phyloP scores from a whole-genome alignment of 202 grass and related monocot species.

The Schoenoplectus tabernaemontani region DNA sequence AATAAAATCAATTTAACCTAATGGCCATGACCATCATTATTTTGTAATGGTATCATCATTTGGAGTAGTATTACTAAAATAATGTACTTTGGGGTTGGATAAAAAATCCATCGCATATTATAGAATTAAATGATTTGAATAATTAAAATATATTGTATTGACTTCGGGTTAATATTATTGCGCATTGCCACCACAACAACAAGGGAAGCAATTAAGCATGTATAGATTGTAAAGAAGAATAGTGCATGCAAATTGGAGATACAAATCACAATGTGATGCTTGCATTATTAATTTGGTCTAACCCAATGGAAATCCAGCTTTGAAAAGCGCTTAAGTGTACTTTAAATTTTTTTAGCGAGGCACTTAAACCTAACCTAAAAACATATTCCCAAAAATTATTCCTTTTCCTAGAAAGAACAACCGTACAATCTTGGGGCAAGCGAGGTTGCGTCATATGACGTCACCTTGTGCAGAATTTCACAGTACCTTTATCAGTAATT shows the following conservation, averaged over 20 bases:
- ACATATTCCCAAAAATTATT: slow-evolving; percentile 21
- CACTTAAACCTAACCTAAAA: neutral
- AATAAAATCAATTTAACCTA: neutral
- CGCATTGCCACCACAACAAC: neutral
- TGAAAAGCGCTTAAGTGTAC: neutral
- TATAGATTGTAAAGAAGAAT: neutral
- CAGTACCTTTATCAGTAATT: slow-evolving; percentile 3
- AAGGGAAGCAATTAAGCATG: neutral
- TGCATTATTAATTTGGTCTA: neutral
- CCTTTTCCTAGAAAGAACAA: slow-evolving; percentile 17
- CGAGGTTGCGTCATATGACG: neutral
- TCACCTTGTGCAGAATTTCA: slow-evolving; percentile 18
- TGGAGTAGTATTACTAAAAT: neutral
- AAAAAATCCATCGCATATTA: neutral
- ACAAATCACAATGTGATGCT: neutral
- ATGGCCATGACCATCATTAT: neutral
- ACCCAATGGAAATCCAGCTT: slow-evolving; percentile 5
- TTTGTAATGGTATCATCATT: neutral
- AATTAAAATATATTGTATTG: neutral
- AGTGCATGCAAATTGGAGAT: neutral
- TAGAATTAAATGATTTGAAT: neutral
- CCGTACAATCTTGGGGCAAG: neutral
- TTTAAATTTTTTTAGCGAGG: neutral
- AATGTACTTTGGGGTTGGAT: neutral
- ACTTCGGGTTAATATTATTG: too few species aligned